A percentile compares a stretch with the other conserved stretches of the same genome.
Conservation (phyloP, 257 asterid genomes). For the Ehretia macrophylla region DNA sequence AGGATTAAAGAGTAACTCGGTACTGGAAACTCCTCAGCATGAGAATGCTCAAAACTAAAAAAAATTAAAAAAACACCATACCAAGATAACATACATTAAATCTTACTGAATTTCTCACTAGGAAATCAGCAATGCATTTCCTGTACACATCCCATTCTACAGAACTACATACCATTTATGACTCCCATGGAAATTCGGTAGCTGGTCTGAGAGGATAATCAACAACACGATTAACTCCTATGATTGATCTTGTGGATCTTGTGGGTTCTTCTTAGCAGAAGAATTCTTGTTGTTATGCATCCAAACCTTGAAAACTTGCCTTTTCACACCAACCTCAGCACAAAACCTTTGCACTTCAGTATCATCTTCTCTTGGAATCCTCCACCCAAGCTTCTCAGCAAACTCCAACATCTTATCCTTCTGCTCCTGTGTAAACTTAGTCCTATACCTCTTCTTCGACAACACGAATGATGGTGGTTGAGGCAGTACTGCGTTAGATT, state of each 20-base stretch:
- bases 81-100: background rate
- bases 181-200: no score
- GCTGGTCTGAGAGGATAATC: no score
- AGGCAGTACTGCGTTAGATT: background rate
- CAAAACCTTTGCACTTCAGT: constrained; percentile 12
- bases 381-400: constrained; percentile 15
- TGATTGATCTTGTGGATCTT: constrained; percentile 7
- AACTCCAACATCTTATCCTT: constrained; percentile 15
- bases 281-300: constrained; percentile 13
- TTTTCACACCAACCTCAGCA: constrained; percentile 14
- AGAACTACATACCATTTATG: background rate
- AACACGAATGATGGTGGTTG: constrained; percentile 2
- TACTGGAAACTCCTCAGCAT: no score
- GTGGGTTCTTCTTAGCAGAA: background rate
- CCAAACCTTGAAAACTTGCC: constrained; percentile 15
- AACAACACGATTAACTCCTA: no score
- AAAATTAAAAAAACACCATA: background rate
- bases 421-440: constrained; percentile 6
- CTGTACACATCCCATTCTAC: no score
- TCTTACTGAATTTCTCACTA: background rate
- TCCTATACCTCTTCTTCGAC: constrained; percentile 8
- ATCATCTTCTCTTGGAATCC: constrained; percentile 17
- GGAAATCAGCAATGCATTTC: no score
- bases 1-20: no score
- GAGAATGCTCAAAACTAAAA: no score